Conservation (phyloP, 208 protist species). For the Lotmaria passim region DNA sequence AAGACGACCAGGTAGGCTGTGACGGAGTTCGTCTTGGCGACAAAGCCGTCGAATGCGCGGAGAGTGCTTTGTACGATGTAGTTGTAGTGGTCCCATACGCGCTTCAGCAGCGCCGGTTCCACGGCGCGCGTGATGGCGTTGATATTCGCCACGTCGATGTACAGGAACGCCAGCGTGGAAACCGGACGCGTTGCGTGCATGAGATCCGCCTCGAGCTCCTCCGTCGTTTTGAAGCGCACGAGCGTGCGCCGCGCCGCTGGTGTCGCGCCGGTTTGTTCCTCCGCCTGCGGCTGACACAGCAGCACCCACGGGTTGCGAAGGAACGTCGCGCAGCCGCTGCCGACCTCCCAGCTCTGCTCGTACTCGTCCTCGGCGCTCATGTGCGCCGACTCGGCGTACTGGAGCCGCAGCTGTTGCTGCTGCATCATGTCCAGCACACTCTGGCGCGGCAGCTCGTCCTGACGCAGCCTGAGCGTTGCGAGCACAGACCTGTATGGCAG, state of each 20-base stretch:
- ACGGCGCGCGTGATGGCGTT: conserved; percentile 28
- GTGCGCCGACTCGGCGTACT: conserved; percentile 58
- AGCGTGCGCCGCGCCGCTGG: conserved; percentile 13
- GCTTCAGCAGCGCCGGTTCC: conserved; percentile 34
- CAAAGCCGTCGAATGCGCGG: conserved; percentile 48
- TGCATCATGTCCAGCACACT: conserved; percentile 65
- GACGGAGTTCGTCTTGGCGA: conserved; percentile 65
- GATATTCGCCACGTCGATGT: conserved; percentile 48
- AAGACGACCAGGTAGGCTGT: conserved; percentile 77
- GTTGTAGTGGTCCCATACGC: conserved; percentile 74
- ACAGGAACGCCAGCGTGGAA: conserved; percentile 55
- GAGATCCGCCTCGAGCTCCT: conserved; percentile 29
- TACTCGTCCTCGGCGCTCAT: conserved; percentile 70
- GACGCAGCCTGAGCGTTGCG: conserved; percentile 39
- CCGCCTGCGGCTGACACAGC: conserved; percentile 35
- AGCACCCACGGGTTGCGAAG: conserved; percentile 71
- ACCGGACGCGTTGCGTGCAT: conserved; percentile 27
- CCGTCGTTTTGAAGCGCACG: conserved; percentile 30
- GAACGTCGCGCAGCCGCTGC: neutral
- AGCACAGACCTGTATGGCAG: conserved; percentile 43
- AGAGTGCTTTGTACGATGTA: conserved; percentile 62
- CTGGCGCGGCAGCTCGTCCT: conserved; percentile 48
- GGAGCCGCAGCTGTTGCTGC: conserved; percentile 57
- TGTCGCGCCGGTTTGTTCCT: conserved; percentile 17
- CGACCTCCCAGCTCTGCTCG: conserved; percentile 29